Conservation (phyloP, 2,329 filamentous ascomycete species). For the Penicillium corylophilum region DNA sequence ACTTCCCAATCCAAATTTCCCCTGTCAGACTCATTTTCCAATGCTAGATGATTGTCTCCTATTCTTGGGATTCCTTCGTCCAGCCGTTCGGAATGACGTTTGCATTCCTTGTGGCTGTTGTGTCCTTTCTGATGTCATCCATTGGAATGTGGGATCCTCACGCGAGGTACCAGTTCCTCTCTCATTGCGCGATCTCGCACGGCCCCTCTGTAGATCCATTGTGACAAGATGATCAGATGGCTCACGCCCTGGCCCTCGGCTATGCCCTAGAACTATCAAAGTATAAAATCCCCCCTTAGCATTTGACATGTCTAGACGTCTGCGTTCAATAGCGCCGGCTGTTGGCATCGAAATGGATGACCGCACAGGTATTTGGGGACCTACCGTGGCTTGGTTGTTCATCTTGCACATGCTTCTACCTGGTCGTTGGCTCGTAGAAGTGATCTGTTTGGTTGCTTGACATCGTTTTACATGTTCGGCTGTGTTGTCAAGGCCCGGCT, state of each 20-base stretch:
- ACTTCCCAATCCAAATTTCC: neutral
- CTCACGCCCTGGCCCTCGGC: neutral
- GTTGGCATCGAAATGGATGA: neutral
- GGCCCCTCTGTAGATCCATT: conserved; percentile 2
- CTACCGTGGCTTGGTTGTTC: neutral
- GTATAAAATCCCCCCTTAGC: neutral
- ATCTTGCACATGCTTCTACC: neutral
- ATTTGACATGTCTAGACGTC: neutral
- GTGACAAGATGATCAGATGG: conserved; percentile 3
- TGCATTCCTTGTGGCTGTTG: conserved; percentile 5
- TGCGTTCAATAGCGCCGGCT: neutral
- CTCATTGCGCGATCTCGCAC: conserved; percentile 10
- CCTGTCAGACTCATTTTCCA: neutral
- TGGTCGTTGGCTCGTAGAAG: neutral
- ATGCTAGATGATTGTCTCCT: too few relatives aligned
- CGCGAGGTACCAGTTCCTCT: neutral
- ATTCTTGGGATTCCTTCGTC: neutral
- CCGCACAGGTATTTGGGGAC: neutral
- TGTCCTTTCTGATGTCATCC: conserved; percentile 12
- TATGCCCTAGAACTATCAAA: neutral
- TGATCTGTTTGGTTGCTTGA: neutral
- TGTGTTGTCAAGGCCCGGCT: neutral
- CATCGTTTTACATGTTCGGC: neutral
- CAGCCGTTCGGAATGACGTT: conserved; percentile 15
- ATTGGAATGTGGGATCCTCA: conserved; percentile 10